Percentiles rank a stretch among this genome's conserved stretches.
Conservation (phyloP, 176 grass and related monocot species). For the Elaeis guineensis region DNA sequence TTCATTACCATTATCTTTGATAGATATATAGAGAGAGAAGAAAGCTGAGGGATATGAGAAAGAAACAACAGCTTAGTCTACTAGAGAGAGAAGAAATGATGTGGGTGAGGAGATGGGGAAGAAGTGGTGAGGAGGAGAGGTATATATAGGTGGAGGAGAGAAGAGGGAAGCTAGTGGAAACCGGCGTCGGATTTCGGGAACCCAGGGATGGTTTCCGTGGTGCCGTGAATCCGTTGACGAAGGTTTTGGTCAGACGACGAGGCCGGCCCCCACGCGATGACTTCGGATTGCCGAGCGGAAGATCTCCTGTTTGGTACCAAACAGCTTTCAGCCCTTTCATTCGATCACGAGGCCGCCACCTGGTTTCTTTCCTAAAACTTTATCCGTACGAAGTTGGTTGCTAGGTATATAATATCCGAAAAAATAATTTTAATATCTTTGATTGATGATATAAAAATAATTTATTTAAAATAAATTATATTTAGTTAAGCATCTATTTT, state of each 20-base stretch:
- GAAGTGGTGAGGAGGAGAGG: neutral
- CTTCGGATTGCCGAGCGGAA: too few species aligned
- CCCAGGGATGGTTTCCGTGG: neutral
- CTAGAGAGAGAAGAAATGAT: neutral
- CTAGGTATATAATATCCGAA: too few species aligned
- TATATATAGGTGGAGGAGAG: conserved; percentile 19
- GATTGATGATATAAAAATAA: too few species aligned
- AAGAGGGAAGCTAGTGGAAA: neutral
- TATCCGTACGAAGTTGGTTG: too few species aligned
- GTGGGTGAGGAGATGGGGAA: neutral
- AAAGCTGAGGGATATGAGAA: neutral
- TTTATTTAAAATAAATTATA: too few species aligned
- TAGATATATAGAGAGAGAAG: neutral
- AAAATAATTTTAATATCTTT: too few species aligned
- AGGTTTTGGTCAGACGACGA: conserved; percentile 13
- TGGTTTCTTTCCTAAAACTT: too few species aligned
- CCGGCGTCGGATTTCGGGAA: neutral
- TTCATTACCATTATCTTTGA: conserved; percentile 1
- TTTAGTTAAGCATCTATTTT: too few species aligned
- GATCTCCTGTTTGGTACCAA: too few species aligned
- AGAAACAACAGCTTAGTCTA: too few species aligned
- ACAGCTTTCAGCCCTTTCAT: too few species aligned
- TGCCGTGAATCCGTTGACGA: conserved; percentile 11
- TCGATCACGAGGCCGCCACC: too few species aligned
- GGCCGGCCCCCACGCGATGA: neutral